Evolutionary conservation across 2,329 filamentous ascomycete species (phyloP).

Genomic region (Fusarium odoratissimum): DNA sequence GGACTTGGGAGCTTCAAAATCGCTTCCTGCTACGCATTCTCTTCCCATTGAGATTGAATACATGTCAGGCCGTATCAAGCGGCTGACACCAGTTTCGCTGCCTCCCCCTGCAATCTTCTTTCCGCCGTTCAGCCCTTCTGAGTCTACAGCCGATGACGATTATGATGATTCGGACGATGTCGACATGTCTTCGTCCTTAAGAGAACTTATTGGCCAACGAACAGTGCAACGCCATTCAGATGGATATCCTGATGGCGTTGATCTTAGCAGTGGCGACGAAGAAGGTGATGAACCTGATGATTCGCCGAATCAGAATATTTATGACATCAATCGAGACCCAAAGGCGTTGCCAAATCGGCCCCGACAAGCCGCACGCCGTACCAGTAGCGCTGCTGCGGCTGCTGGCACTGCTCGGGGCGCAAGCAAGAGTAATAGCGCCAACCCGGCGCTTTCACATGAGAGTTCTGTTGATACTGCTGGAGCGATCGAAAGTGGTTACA

Average conservation of each 20-base stretch:
- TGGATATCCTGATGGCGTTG: constrained; percentile 55
- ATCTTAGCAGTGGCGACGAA: constrained; percentile 56
- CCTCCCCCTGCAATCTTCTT: constrained; percentile 66
- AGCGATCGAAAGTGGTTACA: constrained; percentile 54
- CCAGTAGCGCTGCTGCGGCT: constrained; percentile 50
- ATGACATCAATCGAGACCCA: constrained; percentile 40
- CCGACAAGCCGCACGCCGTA: constrained; percentile 30
- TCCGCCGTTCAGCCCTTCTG: constrained; percentile 58
- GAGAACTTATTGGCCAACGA: constrained; percentile 48
- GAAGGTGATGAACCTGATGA: constrained; percentile 55
- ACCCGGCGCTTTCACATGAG: constrained; percentile 43
- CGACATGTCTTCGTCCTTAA: constrained; percentile 47
- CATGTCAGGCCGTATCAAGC: constrained; percentile 55
- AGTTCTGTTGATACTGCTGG: constrained; percentile 57
- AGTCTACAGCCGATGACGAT: constrained; percentile 50
- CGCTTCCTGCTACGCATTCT: neutral
- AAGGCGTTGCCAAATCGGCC: constrained; percentile 36
- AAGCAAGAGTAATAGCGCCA: constrained; percentile 49
- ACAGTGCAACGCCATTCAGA: constrained; percentile 55
- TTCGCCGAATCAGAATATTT: constrained; percentile 48
- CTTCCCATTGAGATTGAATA: constrained; percentile 59
- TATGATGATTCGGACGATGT: constrained; percentile 44
- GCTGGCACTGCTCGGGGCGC: constrained; percentile 47
- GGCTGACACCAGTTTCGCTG: constrained; percentile 59
- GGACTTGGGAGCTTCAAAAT: neutral